phyloP scores from a whole-genome alignment of 2,329 filamentous ascomycete species.

The Aureobasidium vineae region DNA sequence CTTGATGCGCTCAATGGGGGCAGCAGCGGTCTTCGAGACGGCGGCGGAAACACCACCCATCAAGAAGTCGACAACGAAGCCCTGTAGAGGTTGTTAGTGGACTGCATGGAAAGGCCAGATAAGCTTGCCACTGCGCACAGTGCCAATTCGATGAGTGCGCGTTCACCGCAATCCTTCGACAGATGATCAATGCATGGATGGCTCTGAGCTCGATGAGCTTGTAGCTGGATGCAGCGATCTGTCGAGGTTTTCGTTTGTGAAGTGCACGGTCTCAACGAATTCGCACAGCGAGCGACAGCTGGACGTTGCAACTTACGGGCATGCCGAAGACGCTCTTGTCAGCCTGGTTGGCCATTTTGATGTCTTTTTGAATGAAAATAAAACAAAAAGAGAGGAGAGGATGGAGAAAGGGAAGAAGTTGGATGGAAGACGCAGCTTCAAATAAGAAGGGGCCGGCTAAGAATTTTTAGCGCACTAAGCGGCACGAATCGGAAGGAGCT shows the following conservation, averaged over 20 bases:
- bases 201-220: neutral
- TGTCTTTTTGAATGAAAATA: slow-evolving; percentile 35
- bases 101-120: slow-evolving; percentile 7
- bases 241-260: slow-evolving; percentile 19
- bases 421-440: slow-evolving; percentile 15
- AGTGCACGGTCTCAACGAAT: slow-evolving; percentile 18
- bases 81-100: slow-evolving; percentile 51
- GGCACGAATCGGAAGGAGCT: slow-evolving; percentile 24
- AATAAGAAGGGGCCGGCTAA: slow-evolving; percentile 25
- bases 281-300: slow-evolving; percentile 24
- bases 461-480: slow-evolving; percentile 25
- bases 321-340: slow-evolving; percentile 57
- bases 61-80: slow-evolving; percentile 97
- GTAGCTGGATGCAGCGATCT: neutral
- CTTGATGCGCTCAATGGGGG: slow-evolving; percentile 99
- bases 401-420: slow-evolving; percentile 29
- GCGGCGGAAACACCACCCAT: slow-evolving; percentile 99
- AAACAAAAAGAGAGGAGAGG: slow-evolving; percentile 35
- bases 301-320: slow-evolving; percentile 40
- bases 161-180: slow-evolving; percentile 5
- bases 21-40: slow-evolving; percentile 99
- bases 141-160: neutral
- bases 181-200: neutral
- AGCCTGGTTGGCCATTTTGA: slow-evolving; percentile 46
- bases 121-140: slow-evolving; percentile 1